A percentile compares a stretch with the other conserved stretches of the same genome.
Evolutionary conservation across 176 grass and related monocot species (phyloP).

Genomic region (Zoysia japonica): DNA sequence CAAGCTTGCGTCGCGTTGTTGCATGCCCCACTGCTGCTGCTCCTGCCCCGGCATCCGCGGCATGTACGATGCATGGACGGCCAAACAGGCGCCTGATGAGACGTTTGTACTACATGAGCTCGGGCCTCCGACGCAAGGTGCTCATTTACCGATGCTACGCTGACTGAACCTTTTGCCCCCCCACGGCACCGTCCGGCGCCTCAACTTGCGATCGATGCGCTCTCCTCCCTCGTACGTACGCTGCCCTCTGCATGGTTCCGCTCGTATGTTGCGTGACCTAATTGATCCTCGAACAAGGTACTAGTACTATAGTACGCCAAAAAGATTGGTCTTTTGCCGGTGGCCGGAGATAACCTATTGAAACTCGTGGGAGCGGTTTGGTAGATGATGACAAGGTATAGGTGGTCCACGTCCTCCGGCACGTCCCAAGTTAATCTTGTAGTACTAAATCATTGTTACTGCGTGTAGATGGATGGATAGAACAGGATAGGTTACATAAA

Average conservation of each 20-base stretch:
- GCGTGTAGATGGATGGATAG: not conserved
- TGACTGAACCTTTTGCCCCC: not conserved
- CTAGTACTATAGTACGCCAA: not conserved
- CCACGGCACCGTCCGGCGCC: not conserved
- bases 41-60: no score
- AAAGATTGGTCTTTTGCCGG: not conserved
- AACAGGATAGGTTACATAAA: slow-evolving; percentile 27
- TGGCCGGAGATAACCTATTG: slow-evolving; percentile 34
- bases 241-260: slow-evolving; percentile 16
- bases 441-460: slow-evolving; percentile 25
- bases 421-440: not conserved
- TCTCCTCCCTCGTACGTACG: not conserved
- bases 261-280: slow-evolving; percentile 12
- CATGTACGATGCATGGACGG: no score
- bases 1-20: not conserved
- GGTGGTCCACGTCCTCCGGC: slow-evolving; percentile 33
- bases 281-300: not conserved
- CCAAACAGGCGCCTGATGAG: no score
- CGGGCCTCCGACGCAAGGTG: no score
- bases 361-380: slow-evolving; percentile 32
- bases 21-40: no score
- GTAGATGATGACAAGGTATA: not conserved
- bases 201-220: not conserved
- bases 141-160: not conserved
- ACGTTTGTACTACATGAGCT: no score